Evolutionary conservation across 495 filamentous ascomycete species (phyloP).

Genomic region (Penicillium angulare): DNA sequence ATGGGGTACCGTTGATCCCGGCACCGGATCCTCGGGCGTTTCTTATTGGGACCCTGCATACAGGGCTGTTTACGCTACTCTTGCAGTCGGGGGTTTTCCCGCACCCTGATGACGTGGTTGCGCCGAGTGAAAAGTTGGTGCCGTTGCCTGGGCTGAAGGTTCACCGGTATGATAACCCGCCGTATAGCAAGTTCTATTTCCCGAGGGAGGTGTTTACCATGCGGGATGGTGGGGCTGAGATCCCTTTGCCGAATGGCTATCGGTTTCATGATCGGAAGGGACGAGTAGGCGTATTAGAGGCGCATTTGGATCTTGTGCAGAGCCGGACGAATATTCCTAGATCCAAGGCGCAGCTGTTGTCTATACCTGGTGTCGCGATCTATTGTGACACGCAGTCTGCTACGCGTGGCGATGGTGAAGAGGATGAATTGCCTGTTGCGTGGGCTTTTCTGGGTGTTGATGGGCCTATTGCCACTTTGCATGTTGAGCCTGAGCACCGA

Average conservation of each 20-base stretch:
- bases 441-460: slow-evolving; percentile 48
- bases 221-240: neutral
- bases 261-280: slow-evolving; percentile 27
- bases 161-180: slow-evolving; percentile 34
- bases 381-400: slow-evolving; percentile 23
- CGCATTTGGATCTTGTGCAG: slow-evolving; percentile 38
- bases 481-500: slow-evolving; percentile 49
- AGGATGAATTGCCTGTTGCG: slow-evolving; percentile 34
- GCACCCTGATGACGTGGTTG: no score
- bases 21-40: slow-evolving; percentile 30
- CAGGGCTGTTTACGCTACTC: slow-evolving; percentile 27
- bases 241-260: slow-evolving; percentile 30
- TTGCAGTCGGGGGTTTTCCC: slow-evolving; percentile 13
- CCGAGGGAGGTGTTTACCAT: slow-evolving; percentile 8
- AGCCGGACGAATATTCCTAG: slow-evolving; percentile 41
- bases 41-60: slow-evolving; percentile 36
- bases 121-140: neutral
- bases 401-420: no score
- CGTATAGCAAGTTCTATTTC: slow-evolving; percentile 38
- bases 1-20: slow-evolving; percentile 20
- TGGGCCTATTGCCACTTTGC: slow-evolving; percentile 46
- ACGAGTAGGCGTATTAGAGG: slow-evolving; percentile 17
- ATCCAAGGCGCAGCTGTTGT: slow-evolving; percentile 25
- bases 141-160: slow-evolving; percentile 23
- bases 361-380: slow-evolving; percentile 33